These are phyloP conservation scores for Crithidia expoeki DNA, from an alignment of 208 protist genomes.

Conservation along the genomic window DNA sequence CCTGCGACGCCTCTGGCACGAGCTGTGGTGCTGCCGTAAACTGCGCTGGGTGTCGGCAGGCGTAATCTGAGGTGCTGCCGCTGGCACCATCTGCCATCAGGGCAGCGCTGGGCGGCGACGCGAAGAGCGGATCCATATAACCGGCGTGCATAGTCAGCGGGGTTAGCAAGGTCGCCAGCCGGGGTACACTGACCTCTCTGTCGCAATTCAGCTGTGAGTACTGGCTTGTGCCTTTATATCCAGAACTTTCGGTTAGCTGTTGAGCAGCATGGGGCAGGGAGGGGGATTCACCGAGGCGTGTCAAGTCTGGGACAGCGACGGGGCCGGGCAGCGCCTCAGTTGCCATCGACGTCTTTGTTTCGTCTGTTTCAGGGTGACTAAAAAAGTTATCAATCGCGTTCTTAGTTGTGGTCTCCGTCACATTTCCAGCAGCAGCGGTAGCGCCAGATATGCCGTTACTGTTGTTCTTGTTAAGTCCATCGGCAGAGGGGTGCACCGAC, in stretches of 20 bases:
- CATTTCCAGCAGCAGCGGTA: too few relatives aligned
- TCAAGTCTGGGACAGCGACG: background rate
- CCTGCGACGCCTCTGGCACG: slow-evolving; percentile 17
- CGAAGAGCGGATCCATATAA: background rate
- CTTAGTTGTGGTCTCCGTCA: too few relatives aligned
- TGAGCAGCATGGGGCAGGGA: background rate
- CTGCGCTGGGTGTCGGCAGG: background rate
- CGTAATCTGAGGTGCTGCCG: slow-evolving; percentile 5
- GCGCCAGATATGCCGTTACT: background rate
- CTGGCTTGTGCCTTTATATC: background rate
- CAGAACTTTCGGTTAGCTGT: background rate
- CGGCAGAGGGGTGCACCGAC: background rate
- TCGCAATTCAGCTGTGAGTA: background rate
- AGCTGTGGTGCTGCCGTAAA: slow-evolving; percentile 17
- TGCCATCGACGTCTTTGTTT: background rate
- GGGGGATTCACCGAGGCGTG: background rate
- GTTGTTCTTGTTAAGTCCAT: background rate
- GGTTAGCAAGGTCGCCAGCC: background rate
- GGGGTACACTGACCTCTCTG: slow-evolving; percentile 11
- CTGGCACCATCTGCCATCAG: background rate
- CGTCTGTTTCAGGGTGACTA: background rate
- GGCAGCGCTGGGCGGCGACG: slow-evolving; percentile 2
- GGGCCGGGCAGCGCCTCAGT: background rate
- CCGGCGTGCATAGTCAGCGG: background rate
- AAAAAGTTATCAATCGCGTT: background rate